Conservation (phyloP, 345 rosid genomes). For the Clausena lansium region DNA sequence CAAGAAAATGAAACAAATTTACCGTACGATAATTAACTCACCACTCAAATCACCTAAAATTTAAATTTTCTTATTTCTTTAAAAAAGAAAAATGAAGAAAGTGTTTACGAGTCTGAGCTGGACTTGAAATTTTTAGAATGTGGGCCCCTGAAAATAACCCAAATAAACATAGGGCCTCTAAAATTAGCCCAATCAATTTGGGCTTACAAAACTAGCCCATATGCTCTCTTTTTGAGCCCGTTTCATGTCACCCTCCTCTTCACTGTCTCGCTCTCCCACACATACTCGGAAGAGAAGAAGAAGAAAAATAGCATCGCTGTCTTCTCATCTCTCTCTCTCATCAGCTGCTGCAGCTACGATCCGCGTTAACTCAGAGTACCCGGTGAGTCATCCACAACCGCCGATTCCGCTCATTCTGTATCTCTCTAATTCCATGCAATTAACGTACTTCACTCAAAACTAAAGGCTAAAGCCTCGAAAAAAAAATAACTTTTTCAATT, state of each 20-base stretch:
- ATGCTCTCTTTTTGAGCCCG: not conserved
- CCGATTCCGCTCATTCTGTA: not conserved
- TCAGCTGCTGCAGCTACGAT: slow-evolving; percentile 9
- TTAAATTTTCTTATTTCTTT: too few species aligned
- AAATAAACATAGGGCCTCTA: not conserved
- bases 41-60: not conserved
- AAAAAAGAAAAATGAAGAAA: too few species aligned
- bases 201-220: not conserved
- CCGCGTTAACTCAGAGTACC: slow-evolving; percentile 12
- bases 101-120: not conserved
- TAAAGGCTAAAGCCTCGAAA: too few species aligned
- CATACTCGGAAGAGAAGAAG: not conserved
- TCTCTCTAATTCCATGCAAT: not conserved
- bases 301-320: not conserved
- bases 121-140: not conserved
- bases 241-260: not conserved
- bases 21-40: not conserved
- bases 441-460: not conserved
- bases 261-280: too few species aligned
- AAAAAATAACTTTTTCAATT: not conserved
- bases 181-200: not conserved
- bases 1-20: too few species aligned
- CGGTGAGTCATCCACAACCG: slow-evolving; percentile 11
- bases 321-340: not conserved
- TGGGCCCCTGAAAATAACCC: not conserved